These are phyloP conservation scores for Phialocephala subalpina DNA, from an alignment of 2,329 filamentous ascomycete genomes.

Conservation along the genomic window DNA sequence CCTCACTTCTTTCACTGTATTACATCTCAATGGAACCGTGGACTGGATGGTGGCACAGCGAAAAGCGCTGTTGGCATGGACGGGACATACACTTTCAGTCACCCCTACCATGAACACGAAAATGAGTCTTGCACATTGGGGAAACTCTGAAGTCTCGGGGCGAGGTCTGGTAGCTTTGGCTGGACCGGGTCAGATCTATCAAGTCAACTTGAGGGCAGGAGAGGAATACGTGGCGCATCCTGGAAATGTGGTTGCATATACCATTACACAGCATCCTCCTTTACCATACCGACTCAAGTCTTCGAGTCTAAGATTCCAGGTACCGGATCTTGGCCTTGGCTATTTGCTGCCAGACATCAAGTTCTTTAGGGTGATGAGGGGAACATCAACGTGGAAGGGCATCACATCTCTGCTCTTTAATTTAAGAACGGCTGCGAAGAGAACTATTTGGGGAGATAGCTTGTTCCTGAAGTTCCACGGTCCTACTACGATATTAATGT, in stretches of 20 bases:
- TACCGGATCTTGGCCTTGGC: slow-evolving; percentile 72
- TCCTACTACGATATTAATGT: slow-evolving; percentile 84
- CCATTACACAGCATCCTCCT: slow-evolving; percentile 75
- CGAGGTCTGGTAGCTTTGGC: slow-evolving; percentile 85
- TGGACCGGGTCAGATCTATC: slow-evolving; percentile 89
- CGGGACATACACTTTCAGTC: slow-evolving; percentile 82
- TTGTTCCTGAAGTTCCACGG: slow-evolving; percentile 91
- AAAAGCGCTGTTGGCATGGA: slow-evolving; percentile 93
- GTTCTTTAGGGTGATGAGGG: slow-evolving; percentile 77
- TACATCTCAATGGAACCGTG: slow-evolving; percentile 90
- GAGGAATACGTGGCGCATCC: slow-evolving; percentile 94
- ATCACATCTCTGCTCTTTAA: slow-evolving; percentile 70
- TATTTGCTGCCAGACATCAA: slow-evolving; percentile 72
- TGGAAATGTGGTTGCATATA: slow-evolving; percentile 91
- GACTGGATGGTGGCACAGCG: slow-evolving; percentile 95
- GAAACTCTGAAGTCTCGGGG: slow-evolving; percentile 86
- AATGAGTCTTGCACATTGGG: slow-evolving; percentile 87
- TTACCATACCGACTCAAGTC: slow-evolving; percentile 88
- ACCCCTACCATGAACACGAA: slow-evolving; percentile 78
- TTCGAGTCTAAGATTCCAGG: slow-evolving; percentile 75
- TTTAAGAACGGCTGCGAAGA: slow-evolving; percentile 77
- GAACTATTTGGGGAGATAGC: slow-evolving; percentile 92
- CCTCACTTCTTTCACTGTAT: slow-evolving; percentile 83
- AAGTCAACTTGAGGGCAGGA: slow-evolving; percentile 79
- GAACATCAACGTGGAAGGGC: slow-evolving; percentile 76